Conservation (phyloP, 345 rosid species). For the Euphorbia lathyris region DNA sequence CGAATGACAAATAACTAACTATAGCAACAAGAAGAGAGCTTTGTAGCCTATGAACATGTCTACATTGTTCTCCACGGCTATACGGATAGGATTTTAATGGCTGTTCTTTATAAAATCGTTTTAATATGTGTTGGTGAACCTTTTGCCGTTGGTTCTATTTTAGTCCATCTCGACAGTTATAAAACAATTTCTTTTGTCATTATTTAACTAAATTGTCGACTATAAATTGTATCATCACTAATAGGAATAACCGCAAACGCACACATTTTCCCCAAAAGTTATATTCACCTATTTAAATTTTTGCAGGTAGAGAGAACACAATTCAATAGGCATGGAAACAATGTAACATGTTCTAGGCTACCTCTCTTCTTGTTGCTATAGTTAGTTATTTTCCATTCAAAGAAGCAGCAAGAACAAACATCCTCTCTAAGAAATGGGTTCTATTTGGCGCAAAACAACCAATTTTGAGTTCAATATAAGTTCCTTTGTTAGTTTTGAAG, state of each 20-base stretch:
- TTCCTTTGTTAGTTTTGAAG: constrained; percentile 15
- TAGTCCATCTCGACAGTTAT: no score
- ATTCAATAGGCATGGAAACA: constrained; percentile 15
- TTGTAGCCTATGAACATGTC: constrained; percentile 21
- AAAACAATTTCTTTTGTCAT: no score
- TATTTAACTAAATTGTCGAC: no score
- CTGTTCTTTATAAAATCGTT: no score
- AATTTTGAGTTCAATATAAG: constrained; percentile 31
- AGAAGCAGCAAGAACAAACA: constrained; percentile 34
- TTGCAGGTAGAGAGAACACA: no score
- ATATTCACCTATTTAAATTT: no score
- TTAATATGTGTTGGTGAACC: no score
- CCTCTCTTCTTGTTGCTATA: constrained; percentile 19
- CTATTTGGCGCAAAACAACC: constrained; percentile 15
- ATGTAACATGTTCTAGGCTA: constrained; percentile 16
- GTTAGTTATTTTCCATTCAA: constrained; percentile 36
- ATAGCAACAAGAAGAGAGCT: constrained; percentile 20
- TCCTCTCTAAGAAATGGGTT: constrained; percentile 27
- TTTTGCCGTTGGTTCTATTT: no score
- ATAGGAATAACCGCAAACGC: no score
- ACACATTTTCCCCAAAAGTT: no score
- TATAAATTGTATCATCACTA: no score
- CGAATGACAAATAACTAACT: constrained; percentile 35
- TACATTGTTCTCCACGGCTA: constrained; percentile 8
- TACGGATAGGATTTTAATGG: no score